Evolutionary conservation across 768 basidiomycete genomes (phyloP).

Genomic region (Trametes punicea): DNA sequence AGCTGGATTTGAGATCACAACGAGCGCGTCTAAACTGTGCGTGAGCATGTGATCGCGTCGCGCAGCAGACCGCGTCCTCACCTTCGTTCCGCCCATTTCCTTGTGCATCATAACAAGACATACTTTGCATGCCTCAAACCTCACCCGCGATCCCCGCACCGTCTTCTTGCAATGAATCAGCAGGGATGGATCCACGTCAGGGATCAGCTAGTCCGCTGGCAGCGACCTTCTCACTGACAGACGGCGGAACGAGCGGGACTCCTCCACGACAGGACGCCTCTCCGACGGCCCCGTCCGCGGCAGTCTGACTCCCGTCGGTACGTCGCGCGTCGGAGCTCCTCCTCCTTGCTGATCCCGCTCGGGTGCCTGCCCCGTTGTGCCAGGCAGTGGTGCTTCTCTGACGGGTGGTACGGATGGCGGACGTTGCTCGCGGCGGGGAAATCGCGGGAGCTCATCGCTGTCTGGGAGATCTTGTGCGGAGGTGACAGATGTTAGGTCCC

Average conservation of each 20-base stretch:
- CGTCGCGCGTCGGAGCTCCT: not conserved
- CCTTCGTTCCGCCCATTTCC: not conserved
- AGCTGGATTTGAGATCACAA: too few species aligned
- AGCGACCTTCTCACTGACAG: too few species aligned
- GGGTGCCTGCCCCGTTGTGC: not conserved
- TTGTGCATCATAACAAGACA: too few species aligned
- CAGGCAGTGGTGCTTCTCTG: too few species aligned
- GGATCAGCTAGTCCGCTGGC: too few species aligned
- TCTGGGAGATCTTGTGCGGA: not conserved
- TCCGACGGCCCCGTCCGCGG: not conserved
- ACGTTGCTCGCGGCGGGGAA: not conserved
- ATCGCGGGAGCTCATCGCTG: conserved; percentile 1
- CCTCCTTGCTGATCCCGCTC: not conserved
- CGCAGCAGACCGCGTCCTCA: not conserved
- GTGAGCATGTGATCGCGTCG: not conserved
- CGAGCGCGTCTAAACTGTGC: not conserved
- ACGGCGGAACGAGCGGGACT: not conserved
- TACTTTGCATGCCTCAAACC: too few species aligned
- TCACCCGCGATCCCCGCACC: too few species aligned
- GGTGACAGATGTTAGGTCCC: too few species aligned
- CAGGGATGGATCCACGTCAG: too few species aligned
- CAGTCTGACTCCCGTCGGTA: too few species aligned
- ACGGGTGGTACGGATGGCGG: too few species aligned
- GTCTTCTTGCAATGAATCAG: too few species aligned
- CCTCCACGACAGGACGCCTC: not conserved